Percentiles rank a stretch among this genome's conserved stretches.
Conservation (phyloP, 208 protist genomes). For the Wallacemonas sp. region DNA sequence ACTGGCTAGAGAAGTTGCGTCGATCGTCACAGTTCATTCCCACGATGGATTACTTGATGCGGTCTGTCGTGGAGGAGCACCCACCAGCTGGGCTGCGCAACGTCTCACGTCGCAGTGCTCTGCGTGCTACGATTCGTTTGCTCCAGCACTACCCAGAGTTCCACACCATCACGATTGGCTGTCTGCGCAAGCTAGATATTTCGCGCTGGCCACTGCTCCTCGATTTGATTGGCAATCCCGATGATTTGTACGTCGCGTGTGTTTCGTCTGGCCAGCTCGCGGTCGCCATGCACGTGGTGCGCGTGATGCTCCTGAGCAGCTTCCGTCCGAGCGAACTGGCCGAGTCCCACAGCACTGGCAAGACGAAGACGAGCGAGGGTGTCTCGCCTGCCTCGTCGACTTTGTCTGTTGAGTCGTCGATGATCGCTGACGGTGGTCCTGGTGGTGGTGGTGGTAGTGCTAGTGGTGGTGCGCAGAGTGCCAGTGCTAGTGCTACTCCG, state of each 20-base stretch:
- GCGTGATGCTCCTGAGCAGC: constrained; percentile 66
- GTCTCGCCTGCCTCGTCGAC: neutral
- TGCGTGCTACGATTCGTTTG: constrained; percentile 48
- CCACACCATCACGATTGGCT: constrained; percentile 62
- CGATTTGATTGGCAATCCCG: constrained; percentile 61
- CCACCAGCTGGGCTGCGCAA: constrained; percentile 37
- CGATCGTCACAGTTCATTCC: constrained; percentile 50
- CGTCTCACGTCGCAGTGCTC: constrained; percentile 36
- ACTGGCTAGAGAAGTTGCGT: constrained; percentile 74
- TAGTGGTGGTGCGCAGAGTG: too few species aligned
- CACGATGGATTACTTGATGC: constrained; percentile 64
- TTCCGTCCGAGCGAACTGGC: constrained; percentile 14
- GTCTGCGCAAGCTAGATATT: constrained; percentile 77
- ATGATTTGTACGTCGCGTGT: constrained; percentile 71
- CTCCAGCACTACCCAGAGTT: constrained; percentile 76
- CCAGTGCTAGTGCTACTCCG: too few species aligned
- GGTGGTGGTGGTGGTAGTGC: too few species aligned
- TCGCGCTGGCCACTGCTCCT: constrained; percentile 59
- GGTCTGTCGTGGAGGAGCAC: constrained; percentile 58
- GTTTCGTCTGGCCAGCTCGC: constrained; percentile 51
- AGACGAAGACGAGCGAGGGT: neutral
- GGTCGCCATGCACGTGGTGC: constrained; percentile 69
- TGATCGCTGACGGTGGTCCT: neutral
- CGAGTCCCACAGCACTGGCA: neutral
- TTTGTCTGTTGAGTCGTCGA: neutral